phyloP scores from a whole-genome alignment of 176 grass and related monocot genomes.

The Leersia perrieri region DNA sequence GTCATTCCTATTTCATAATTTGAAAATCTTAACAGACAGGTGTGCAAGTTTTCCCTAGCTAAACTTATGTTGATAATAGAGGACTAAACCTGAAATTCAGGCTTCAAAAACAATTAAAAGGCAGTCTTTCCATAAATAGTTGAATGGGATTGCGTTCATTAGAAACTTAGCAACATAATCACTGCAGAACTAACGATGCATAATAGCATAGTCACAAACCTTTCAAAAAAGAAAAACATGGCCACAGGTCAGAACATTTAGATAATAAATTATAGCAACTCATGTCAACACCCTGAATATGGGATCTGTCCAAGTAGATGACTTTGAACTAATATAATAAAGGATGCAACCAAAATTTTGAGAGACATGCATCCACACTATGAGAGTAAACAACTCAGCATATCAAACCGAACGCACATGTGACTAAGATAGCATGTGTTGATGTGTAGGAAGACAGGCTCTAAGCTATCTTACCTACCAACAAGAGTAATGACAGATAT shows the following conservation, averaged over 20 bases:
- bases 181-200: slow-evolving; percentile 16
- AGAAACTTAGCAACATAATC: not conserved
- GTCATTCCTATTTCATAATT: not conserved
- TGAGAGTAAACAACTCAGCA: not conserved
- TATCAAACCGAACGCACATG: slow-evolving; percentile 21
- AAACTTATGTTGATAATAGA: not conserved
- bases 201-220: not conserved
- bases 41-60: not conserved
- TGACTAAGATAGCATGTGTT: slow-evolving; percentile 28
- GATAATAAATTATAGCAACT: slow-evolving; percentile 27
- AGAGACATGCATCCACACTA: slow-evolving; percentile 24
- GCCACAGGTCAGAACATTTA: not conserved
- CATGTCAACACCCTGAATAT: slow-evolving; percentile 9
- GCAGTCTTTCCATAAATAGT: not conserved
- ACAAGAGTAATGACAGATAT: slow-evolving; percentile 23
- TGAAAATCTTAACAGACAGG: not conserved
- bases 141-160: not conserved
- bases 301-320: slow-evolving; percentile 16
- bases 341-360: not conserved
- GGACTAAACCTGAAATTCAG: not conserved
- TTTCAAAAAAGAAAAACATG: no score
- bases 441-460: slow-evolving; percentile 29
- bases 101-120: not conserved
- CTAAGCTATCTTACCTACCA: slow-evolving; percentile 42
- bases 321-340: not conserved